These are phyloP conservation scores for Colletotrichum sp. DNA, from an alignment of 2,329 filamentous ascomycete genomes.

Conservation along the genomic window DNA sequence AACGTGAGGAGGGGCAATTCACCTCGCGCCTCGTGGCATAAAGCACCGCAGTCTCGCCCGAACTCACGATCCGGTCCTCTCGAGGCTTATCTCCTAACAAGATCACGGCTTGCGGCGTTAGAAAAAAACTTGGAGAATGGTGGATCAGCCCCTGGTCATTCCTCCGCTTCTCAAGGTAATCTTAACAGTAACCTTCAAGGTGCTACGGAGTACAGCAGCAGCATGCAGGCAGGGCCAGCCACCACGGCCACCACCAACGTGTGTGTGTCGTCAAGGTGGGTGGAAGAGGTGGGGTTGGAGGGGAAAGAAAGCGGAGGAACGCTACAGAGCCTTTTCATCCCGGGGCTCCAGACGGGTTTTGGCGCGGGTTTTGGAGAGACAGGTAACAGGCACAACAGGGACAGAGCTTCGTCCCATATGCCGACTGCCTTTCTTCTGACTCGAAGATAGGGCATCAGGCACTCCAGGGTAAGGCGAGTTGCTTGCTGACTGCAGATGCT, in stretches of 20 bases:
- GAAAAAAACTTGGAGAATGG: neutral
- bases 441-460: neutral
- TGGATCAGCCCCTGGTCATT: neutral
- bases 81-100: neutral
- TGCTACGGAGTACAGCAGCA: neutral
- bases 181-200: slow-evolving; percentile 3
- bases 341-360: neutral
- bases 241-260: neutral
- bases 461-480: neutral
- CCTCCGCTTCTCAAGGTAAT: neutral
- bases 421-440: neutral
- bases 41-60: neutral
- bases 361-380: neutral
- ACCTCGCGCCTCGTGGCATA: slow-evolving; percentile 1
- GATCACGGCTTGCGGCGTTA: neutral
- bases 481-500: neutral
- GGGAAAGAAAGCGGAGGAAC: neutral
- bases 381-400: neutral
- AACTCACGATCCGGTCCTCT: neutral
- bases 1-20: neutral
- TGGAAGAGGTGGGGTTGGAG: neutral
- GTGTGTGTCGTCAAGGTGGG: slow-evolving; percentile 2
- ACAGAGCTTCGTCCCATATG: neutral
- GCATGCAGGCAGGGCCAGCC: neutral
- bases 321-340: neutral